Base-by-base conservation (phyloP, 306 rosid species). In the Gastrolobium bilobum region DNA sequence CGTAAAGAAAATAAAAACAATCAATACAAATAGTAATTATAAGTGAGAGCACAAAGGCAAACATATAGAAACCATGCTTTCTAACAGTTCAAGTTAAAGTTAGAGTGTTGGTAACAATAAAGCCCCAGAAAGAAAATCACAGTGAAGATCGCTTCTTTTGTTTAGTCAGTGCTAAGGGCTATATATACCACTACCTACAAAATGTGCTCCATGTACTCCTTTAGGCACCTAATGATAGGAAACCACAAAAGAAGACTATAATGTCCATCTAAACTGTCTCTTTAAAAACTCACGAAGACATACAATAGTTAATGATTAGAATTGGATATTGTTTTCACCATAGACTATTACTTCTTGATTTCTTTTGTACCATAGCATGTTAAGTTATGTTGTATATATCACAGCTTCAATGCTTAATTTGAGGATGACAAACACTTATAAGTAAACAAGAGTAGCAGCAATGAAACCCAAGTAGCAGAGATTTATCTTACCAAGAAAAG, bases 401-500 rank as follows among this genome's bases (percentile, higher is more conserved):
- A 73, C 26, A 39, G 50, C 53, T 81, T 33, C 53, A 61, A 64
- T 14, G 75, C 65, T 66, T 58, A 34, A 58, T 56, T 42, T 68
- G 39, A 77, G n/a, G 65, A 43, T 29, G 54, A 78, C 26, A 42
- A 72, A 68, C 53, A 50, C 26, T 20, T 20, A 20, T 20, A 68
- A 26, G 5, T 2, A 33, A 70, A 38, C 4, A 82, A 75, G 68
- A 73, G 53, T 10, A 73, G 85, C 50, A n/a, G 46, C 48, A 73
- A 33, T 52, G 64, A 64, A 46, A 52, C 71, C 53, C 65, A 20
- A 20, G 26, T 66, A 44, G 39, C 75, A 44, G 64, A 70, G 52
- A 82, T 59, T 74, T 81, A 64, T 84, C 99, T 95, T 87, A 95
- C 99, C 99, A 95, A 82, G 93, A 95, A 95, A 83, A 95, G 99